Percentiles rank a stretch among this genome's conserved stretches.
Conservation (phyloP, 106 monocot genomes). For the Dendrobium huoshanense region DNA sequence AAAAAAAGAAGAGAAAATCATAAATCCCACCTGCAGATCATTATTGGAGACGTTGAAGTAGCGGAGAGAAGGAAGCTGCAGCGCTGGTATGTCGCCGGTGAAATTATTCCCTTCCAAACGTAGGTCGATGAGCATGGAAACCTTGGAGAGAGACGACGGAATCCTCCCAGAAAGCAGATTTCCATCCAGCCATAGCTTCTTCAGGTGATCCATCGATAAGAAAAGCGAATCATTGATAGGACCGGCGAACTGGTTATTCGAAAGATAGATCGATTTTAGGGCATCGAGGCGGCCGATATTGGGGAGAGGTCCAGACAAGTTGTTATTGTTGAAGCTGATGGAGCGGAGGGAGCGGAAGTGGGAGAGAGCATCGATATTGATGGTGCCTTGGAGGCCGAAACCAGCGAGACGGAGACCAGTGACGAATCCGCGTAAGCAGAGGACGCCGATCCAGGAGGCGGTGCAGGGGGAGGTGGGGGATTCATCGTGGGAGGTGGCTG, state of each 20-base stretch:
- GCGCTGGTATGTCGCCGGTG: constrained; percentile 34
- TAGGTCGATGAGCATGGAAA: constrained; percentile 35
- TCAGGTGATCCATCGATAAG: constrained; percentile 36
- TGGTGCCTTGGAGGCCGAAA: constrained; percentile 27
- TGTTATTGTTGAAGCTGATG: constrained; percentile 37
- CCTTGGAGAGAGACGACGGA: constrained; percentile 31
- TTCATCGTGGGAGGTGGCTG: not conserved
- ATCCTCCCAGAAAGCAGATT: constrained; percentile 39
- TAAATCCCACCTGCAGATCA: constrained; percentile 15
- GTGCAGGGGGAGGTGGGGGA: not conserved
- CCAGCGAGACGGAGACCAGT: constrained; percentile 28
- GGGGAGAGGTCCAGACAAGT: constrained; percentile 42
- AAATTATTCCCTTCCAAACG: constrained; percentile 51
- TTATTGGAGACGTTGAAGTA: constrained; percentile 42
- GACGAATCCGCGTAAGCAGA: constrained; percentile 33
- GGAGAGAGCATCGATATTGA: constrained; percentile 28
- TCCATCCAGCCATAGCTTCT: constrained; percentile 46
- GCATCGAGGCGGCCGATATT: constrained; percentile 19
- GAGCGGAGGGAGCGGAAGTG: constrained; percentile 27
- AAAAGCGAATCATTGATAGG: constrained; percentile 24
- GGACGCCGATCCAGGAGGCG: constrained; percentile 29
- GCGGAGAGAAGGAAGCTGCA: constrained; percentile 8
- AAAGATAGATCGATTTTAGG: constrained; percentile 39
- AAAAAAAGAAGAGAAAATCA: not conserved
- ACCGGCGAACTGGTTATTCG: constrained; percentile 44